Percentiles rank a stretch among this genome's conserved stretches.
phyloP scores from a whole-genome alignment of 1,284 basidiomycete species.

The Pseudozyma hubeiensis region DNA sequence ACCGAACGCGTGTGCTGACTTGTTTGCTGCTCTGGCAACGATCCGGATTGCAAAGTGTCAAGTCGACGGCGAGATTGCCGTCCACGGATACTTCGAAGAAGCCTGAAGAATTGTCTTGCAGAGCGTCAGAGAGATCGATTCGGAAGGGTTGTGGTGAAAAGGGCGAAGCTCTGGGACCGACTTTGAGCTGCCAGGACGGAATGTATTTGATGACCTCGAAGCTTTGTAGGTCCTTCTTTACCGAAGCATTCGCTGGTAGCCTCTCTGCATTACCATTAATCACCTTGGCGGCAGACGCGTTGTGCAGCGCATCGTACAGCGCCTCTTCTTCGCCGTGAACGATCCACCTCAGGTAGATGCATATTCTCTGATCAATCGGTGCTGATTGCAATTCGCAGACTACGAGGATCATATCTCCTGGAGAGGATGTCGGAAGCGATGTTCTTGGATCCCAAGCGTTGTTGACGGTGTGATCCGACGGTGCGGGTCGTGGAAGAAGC shows the following conservation, averaged over 20 bases:
- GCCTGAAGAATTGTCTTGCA: slow-evolving; percentile 5
- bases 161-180: neutral
- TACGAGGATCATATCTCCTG: slow-evolving; percentile 41
- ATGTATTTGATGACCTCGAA: slow-evolving; percentile 37
- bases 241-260: neutral
- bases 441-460: neutral
- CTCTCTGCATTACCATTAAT: neutral
- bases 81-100: slow-evolving; percentile 16
- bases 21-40: neutral
- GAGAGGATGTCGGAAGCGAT: slow-evolving; percentile 13
- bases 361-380: slow-evolving; percentile 40
- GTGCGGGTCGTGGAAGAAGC: slow-evolving; percentile 2
- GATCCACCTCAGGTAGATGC: slow-evolving; percentile 47
- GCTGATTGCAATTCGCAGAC: slow-evolving; percentile 48
- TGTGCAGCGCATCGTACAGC: slow-evolving; percentile 3
- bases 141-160: slow-evolving; percentile 31
- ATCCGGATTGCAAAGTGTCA: slow-evolving; percentile 9
- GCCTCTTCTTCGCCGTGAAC: slow-evolving; percentile 37
- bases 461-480: neutral
- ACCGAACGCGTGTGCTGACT: slow-evolving; percentile 12
- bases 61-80: slow-evolving; percentile 29
- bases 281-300: no score
- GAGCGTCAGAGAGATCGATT: slow-evolving; percentile 15
- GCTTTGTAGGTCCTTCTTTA: slow-evolving; percentile 10
- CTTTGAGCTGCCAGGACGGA: slow-evolving; percentile 30